phyloP scores from a whole-genome alignment of 805 yeast genomes.

The Metschnikowia anglica region DNA sequence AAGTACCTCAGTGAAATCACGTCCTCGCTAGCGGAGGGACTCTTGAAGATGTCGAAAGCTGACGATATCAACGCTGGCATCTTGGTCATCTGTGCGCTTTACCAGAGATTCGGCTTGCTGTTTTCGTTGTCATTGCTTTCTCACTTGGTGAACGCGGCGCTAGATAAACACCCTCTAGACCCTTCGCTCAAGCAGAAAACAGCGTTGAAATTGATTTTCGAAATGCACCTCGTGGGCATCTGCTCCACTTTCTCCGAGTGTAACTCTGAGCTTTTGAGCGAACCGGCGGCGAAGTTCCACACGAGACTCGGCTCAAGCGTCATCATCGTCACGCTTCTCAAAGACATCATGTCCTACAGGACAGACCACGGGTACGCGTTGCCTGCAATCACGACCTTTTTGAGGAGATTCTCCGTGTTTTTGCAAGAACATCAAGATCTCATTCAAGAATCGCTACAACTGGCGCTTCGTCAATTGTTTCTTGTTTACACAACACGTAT shows the following conservation, averaged over 20 bases:
- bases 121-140: constrained; percentile 15
- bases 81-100: constrained; percentile 68
- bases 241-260: constrained; percentile 17
- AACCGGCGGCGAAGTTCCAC: constrained; percentile 9
- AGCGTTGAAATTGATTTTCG: constrained; percentile 15
- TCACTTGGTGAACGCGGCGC: constrained; percentile 13
- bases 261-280: constrained; percentile 11
- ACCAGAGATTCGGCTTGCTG: constrained; percentile 61
- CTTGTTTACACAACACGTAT: constrained; percentile 28
- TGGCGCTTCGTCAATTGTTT: constrained; percentile 36
- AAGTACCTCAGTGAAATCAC: constrained; percentile 74
- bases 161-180: constrained; percentile 5
- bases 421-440: neutral
- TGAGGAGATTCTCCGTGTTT: constrained; percentile 19
- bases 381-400: constrained; percentile 46
- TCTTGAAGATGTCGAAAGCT: constrained; percentile 48
- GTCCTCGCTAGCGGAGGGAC: constrained; percentile 60
- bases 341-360: constrained; percentile 31
- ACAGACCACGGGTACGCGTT: constrained; percentile 31
- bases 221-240: constrained; percentile 16
- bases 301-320: constrained; percentile 8
- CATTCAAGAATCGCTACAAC: constrained; percentile 12
- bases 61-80: constrained; percentile 64
- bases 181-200: constrained; percentile 12
- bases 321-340: constrained; percentile 26